Conservation (phyloP, 208 protist genomes). For the Blastocrithidia nonstop region DNA sequence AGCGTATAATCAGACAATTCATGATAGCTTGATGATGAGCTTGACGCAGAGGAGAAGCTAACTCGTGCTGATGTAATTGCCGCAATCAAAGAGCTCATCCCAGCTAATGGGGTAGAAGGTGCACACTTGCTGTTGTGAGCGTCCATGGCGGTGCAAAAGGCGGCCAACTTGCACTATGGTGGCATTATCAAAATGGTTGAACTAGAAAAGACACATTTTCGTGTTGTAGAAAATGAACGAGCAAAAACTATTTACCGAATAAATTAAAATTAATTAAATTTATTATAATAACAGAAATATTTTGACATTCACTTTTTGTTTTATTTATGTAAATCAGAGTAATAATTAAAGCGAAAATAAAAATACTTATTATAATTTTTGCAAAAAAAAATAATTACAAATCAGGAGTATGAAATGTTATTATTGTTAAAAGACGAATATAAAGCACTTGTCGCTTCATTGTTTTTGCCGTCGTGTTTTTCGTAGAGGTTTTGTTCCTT, state of each 20-base stretch:
- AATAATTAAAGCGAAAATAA: not conserved
- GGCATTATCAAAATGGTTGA: conserved; percentile 46
- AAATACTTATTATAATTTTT: conserved; percentile 2
- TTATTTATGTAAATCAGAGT: not conserved
- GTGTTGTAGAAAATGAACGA: conserved; percentile 25
- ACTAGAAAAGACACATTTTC: conserved; percentile 23
- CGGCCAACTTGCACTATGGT: conserved; percentile 45
- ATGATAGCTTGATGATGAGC: conserved; percentile 25
- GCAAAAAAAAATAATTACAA: not conserved
- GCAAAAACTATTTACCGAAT: conserved; percentile 26
- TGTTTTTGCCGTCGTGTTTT: no score
- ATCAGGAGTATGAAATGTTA: no score
- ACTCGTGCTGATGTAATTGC: conserved; percentile 15
- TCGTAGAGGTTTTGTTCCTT: not conserved
- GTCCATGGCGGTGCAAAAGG: conserved; percentile 48
- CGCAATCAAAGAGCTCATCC: conserved; percentile 34
- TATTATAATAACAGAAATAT: no score
- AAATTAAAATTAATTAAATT: no score
- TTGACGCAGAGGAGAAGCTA: conserved; percentile 21
- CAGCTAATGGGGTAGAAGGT: conserved; percentile 34
- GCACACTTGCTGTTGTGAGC: conserved; percentile 58
- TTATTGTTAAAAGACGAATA: no score
- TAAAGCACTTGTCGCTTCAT: no score
- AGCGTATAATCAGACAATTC: conserved; percentile 14
- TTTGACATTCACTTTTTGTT: not conserved